Conservation (phyloP, 179 eudicot species). For the Actinidia polygama region DNA sequence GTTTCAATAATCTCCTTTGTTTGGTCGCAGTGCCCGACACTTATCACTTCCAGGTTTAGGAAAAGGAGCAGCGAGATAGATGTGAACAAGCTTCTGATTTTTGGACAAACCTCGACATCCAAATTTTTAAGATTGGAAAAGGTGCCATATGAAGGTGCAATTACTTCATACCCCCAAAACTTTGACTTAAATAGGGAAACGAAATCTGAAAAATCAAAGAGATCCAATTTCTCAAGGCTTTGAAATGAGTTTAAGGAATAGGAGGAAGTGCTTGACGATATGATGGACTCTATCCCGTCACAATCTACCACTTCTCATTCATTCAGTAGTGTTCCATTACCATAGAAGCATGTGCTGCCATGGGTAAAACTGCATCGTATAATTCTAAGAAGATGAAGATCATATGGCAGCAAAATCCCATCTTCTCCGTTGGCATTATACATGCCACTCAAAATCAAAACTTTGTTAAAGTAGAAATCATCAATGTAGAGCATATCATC, state of each 20-base stretch:
- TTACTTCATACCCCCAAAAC: background rate
- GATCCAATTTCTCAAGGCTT: background rate
- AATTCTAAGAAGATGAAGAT: background rate
- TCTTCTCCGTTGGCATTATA: background rate
- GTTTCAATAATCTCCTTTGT: background rate
- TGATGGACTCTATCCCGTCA: no score
- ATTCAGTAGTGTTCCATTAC: no score
- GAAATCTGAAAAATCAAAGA: background rate
- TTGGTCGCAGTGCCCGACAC: background rate
- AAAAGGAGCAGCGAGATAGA: background rate
- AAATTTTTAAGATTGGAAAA: background rate
- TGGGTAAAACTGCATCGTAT: background rate
- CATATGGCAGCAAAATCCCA: background rate
- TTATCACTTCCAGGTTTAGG: background rate
- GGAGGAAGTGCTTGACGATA: no score
- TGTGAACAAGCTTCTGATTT: background rate
- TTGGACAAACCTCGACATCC: background rate
- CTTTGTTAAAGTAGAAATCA: background rate
- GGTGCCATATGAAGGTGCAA: background rate
- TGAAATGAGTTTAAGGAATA: no score
- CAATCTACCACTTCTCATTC: no score
- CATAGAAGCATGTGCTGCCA: background rate
- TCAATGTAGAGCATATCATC: background rate
- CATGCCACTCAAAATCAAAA: background rate
- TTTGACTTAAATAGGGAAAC: background rate